Conservation (phyloP, 345 rosid genomes). For the Arabidopsis suecica region DNA sequence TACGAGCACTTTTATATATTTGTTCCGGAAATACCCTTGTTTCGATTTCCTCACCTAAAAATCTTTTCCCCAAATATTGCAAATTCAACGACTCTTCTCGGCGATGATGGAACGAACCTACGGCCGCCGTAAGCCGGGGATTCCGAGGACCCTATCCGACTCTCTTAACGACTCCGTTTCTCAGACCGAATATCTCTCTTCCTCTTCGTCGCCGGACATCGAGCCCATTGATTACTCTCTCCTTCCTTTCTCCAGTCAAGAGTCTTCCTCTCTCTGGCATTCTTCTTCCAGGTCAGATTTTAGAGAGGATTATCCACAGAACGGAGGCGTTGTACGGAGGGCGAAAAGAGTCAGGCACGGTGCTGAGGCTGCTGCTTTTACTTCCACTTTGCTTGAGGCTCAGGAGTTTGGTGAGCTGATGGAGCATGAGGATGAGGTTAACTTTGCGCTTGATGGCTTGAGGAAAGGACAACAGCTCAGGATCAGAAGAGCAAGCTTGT, state of each 20-base stretch:
- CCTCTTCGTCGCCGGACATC: slow-evolving; percentile 60
- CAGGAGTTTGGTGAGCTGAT: slow-evolving; percentile 99
- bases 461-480: slow-evolving; percentile 77
- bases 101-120: slow-evolving; percentile 87
- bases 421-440: slow-evolving; percentile 98
- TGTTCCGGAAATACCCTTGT: slow-evolving; percentile 30
- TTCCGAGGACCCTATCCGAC: slow-evolving; percentile 56
- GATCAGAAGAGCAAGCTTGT: slow-evolving; percentile 81
- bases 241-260: slow-evolving; percentile 68
- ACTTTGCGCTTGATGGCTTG: slow-evolving; percentile 94
- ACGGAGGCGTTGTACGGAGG: slow-evolving; percentile 50
- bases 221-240: slow-evolving; percentile 54
- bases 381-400: slow-evolving; percentile 90
- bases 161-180: slow-evolving; percentile 52
- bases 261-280: slow-evolving; percentile 66
- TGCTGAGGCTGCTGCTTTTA: slow-evolving; percentile 47
- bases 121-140: slow-evolving; percentile 84
- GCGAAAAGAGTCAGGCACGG: slow-evolving; percentile 65
- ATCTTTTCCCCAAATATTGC: slow-evolving; percentile 26
- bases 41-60: slow-evolving; percentile 36
- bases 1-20: not conserved
- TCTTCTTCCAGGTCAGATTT: slow-evolving; percentile 40
- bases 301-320: slow-evolving; percentile 33
- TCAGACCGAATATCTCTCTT: slow-evolving; percentile 50
- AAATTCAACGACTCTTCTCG: slow-evolving; percentile 31